These are phyloP conservation scores for Arthrobotrys pseudoclavata DNA, from an alignment of 2,329 filamentous ascomycete genomes.

Conservation along the genomic window DNA sequence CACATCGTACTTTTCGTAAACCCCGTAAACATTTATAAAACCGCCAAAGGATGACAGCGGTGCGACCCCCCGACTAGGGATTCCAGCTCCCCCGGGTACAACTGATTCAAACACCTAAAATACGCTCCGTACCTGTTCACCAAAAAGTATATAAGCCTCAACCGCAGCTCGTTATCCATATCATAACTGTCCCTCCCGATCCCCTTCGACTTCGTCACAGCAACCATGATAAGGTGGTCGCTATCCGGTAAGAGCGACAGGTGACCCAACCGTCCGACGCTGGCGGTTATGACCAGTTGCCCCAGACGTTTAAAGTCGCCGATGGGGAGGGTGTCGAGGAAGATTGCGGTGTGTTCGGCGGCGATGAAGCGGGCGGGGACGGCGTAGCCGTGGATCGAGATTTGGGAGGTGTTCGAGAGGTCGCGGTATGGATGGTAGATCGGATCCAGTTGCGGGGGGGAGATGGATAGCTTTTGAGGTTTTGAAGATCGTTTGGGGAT, in stretches of 20 bases:
- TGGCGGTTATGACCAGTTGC: conserved; percentile 31
- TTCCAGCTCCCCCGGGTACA: conserved; percentile 45
- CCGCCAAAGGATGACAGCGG: conserved; percentile 42
- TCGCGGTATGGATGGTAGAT: conserved; percentile 23
- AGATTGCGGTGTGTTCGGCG: conserved; percentile 24
- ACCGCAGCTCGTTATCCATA: conserved; percentile 36
- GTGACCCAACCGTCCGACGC: conserved; percentile 28
- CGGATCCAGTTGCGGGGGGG: conserved; percentile 10
- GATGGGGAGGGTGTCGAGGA: conserved; percentile 45
- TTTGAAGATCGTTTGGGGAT: neutral
- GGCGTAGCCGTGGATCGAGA: conserved; percentile 43
- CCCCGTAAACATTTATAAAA: conserved; percentile 22
- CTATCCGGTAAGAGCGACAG: conserved; percentile 34
- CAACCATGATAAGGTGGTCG: conserved; percentile 42
- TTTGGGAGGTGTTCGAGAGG: conserved; percentile 2
- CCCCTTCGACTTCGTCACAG: conserved; percentile 27
- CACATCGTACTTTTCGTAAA: too few relatives aligned
- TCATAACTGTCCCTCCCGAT: neutral
- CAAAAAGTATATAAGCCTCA: conserved; percentile 44
- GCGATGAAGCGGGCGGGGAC: conserved; percentile 29
- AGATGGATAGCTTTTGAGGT: conserved; percentile 27
- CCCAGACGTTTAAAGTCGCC: conserved; percentile 43
- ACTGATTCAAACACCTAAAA: conserved; percentile 31
- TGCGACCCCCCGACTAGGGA: conserved; percentile 34
- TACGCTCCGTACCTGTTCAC: conserved; percentile 39